Evolutionary conservation across 2,329 filamentous ascomycete species (phyloP), one percentile per base, ranked within the genome.

Genomic region (Fusarium ramigenum): DNA sequence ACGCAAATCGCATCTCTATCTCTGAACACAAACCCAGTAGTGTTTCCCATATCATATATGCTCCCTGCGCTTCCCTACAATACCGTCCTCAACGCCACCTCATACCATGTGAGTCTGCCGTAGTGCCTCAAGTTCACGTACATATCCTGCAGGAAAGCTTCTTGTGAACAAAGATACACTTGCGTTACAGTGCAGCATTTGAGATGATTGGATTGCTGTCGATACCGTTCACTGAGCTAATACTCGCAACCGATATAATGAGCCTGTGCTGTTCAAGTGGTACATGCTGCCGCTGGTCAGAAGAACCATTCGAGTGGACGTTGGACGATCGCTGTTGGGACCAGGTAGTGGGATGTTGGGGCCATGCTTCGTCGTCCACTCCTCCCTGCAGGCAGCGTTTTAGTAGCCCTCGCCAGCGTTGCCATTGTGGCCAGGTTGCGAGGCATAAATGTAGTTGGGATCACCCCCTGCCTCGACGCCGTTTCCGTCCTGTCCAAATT

Each of bases 391-490:
- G 47, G 23, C 21, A 19, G 23, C n/a, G n/a, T 11, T 34, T 60
- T 85, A 89, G 78, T 88, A 90, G 53, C 84, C 84, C 37, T 90
- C 89, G 49, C 84, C 80, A 30, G 83, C 81, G n/a, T 88, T 83
- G 42, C 89, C 90, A 77, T 91, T 91, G 74, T 91, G 89, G 34
- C 86, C 86, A 40, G 84, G 79, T 75, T 89, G 87, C n/a, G 83
- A 82, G 36, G 81, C 81, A 77, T 90, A 90, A 78, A 90, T 85
- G 77, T 89, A 90, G 77, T 82, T 83, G 16, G 82, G 74, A 30
- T 84, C 82, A 43, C 77, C 70, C 47, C 80, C 81, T 21, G 83
- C 82, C 72, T 89, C 87, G 30, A 84, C 79, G 39, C 70, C 78
- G 61, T 78, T 79, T 18, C 78, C 80, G 60, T 89, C 87, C 44